Conservation (phyloP, 164 flowering plant genomes). For the Vitis vinifera region DNA sequence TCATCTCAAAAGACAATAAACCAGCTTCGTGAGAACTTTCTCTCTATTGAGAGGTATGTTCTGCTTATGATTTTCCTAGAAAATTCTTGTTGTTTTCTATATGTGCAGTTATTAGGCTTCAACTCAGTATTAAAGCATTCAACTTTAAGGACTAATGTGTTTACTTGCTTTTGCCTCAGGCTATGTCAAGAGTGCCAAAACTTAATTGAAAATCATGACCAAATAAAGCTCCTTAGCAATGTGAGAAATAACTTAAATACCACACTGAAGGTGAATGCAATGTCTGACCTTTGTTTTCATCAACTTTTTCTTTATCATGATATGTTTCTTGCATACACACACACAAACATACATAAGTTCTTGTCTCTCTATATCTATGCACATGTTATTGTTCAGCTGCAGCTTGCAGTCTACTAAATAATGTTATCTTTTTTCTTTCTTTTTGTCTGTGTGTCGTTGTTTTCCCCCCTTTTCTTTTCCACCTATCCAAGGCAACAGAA, state of each 20-base stretch:
- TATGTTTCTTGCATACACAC: too few species aligned
- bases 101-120: neutral
- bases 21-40: conserved; percentile 76
- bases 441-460: too few species aligned
- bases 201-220: conserved; percentile 97
- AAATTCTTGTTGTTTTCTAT: neutral
- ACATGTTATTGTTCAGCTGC: too few species aligned
- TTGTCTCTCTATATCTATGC: too few species aligned
- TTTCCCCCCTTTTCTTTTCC: too few species aligned
- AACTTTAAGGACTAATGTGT: neutral
- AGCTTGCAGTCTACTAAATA: too few species aligned
- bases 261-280: conserved; percentile 75
- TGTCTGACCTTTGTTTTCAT: neutral
- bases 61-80: neutral
- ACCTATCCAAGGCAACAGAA: too few species aligned
- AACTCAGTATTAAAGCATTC: too few species aligned
- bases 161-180: conserved; percentile 42
- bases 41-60: conserved; percentile 85
- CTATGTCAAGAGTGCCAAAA: conserved; percentile 95
- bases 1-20: conserved; percentile 70
- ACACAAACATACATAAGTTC: too few species aligned
- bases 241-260: conserved; percentile 90
- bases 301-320: neutral
- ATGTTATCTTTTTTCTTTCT: too few species aligned
- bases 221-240: conserved; percentile 97